phyloP scores from a whole-genome alignment of 2,329 filamentous ascomycete genomes.

The Davidsoniella australis region DNA sequence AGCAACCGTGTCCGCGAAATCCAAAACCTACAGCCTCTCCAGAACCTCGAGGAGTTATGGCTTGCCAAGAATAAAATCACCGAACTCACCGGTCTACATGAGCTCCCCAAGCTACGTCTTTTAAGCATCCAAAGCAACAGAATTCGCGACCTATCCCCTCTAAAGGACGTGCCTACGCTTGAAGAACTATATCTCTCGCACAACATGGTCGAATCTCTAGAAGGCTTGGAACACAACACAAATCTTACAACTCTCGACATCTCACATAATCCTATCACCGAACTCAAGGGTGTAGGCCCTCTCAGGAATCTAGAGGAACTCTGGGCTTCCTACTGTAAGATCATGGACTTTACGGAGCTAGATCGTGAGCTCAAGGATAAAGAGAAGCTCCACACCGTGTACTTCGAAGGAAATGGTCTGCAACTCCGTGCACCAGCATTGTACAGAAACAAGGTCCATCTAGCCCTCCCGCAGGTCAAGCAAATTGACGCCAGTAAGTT shows the following conservation, averaged over 20 bases:
- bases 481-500: conserved; percentile 96
- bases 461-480: conserved; percentile 71
- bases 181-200: conserved; percentile 94
- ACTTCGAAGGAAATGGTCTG: conserved; percentile 88
- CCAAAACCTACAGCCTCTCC: conserved; percentile 62
- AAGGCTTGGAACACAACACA: conserved; percentile 50
- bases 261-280: conserved; percentile 68
- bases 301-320: conserved; percentile 67
- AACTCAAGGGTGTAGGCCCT: conserved; percentile 52
- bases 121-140: conserved; percentile 93
- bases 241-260: conserved; percentile 71
- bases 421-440: conserved; percentile 64
- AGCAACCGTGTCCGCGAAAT: conserved; percentile 87
- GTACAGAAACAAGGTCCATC: conserved; percentile 82
- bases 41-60: conserved; percentile 77
- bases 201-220: conserved; percentile 67
- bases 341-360: conserved; percentile 67
- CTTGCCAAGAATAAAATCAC: conserved; percentile 94
- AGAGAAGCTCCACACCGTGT: conserved; percentile 68
- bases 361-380: conserved; percentile 66
- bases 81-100: conserved; percentile 58
- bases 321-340: conserved; percentile 82
- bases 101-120: conserved; percentile 63
- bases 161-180: conserved; percentile 56
- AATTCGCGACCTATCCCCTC: conserved; percentile 58